Conservation (phyloP, 1,284 basidiomycete genomes). For the Ceratobasidium sp. region DNA sequence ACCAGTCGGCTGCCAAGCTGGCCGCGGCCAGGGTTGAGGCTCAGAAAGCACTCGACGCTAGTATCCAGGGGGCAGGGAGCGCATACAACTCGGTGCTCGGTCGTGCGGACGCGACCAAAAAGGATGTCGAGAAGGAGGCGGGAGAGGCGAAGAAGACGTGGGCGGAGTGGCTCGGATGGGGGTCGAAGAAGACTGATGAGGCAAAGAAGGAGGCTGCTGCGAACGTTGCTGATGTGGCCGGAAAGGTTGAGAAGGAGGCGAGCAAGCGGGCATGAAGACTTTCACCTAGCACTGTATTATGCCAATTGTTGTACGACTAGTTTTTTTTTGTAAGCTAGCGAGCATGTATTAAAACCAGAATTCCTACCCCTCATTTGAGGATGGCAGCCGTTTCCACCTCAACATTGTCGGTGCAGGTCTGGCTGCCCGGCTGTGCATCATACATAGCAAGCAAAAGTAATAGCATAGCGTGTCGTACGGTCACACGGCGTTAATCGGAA, state of each 20-base stretch:
- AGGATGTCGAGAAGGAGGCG: slow-evolving; percentile 40
- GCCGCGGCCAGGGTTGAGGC: slow-evolving; percentile 37
- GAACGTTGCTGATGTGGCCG: slow-evolving; percentile 46
- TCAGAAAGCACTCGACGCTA: slow-evolving; percentile 1
- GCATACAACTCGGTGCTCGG: slow-evolving; percentile 38
- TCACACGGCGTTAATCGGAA: neutral
- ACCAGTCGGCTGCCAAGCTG: slow-evolving; percentile 38
- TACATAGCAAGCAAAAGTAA: too few species aligned
- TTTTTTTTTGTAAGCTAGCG: neutral
- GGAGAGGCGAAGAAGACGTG: slow-evolving; percentile 46
- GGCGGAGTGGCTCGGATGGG: slow-evolving; percentile 47
- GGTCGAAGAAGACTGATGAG: slow-evolving; percentile 47
- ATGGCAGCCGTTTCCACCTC: neutral
- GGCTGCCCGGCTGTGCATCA: too few species aligned
- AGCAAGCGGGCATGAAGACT: slow-evolving; percentile 41
- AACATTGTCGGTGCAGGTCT: neutral
- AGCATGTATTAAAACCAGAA: neutral
- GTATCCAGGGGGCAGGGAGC: slow-evolving; percentile 19
- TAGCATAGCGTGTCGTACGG: too few species aligned
- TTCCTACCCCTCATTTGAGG: neutral
- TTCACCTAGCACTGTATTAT: slow-evolving; percentile 3
- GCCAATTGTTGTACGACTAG: neutral
- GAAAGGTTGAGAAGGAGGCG: slow-evolving; percentile 48
- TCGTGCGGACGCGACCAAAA: slow-evolving; percentile 25
- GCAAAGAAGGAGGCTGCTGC: slow-evolving; percentile 45